These are phyloP conservation scores for Prosopis cineraria DNA, from an alignment of 306 rosid species.

Conservation along the genomic window DNA sequence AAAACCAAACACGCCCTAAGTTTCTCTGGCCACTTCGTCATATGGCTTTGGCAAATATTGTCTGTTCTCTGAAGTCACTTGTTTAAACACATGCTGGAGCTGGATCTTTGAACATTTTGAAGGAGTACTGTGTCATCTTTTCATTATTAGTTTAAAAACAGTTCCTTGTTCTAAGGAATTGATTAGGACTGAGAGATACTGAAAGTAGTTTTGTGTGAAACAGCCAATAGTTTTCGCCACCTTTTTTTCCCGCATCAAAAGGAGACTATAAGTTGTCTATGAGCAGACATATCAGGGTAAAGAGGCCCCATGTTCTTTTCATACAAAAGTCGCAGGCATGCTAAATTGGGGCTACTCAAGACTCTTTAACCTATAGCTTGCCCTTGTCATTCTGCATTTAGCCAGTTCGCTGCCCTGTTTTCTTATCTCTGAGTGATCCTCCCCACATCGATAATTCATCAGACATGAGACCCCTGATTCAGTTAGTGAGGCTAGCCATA, in stretches of 20 bases:
- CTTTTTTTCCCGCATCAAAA: neutral
- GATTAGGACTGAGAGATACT: neutral
- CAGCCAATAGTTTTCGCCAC: neutral
- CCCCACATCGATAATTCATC: neutral
- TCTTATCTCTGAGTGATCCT: neutral
- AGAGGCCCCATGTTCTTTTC: neutral
- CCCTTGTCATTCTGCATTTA: neutral
- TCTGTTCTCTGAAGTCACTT: neutral
- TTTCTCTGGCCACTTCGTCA: neutral
- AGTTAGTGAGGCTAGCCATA: too few relatives aligned
- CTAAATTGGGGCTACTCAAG: neutral
- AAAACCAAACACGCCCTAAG: too few relatives aligned
- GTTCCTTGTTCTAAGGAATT: neutral
- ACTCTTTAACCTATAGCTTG: neutral
- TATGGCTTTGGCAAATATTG: constrained; percentile 6
- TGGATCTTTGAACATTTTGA: neutral
- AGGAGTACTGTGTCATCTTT: neutral
- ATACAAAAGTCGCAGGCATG: neutral
- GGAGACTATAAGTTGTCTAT: neutral
- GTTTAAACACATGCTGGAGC: neutral
- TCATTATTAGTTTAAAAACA: neutral
- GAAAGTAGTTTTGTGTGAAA: neutral
- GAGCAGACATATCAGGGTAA: neutral
- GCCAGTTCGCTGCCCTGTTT: neutral
- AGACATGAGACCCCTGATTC: neutral